Conservation (phyloP, 768 basidiomycete genomes). For the Sarcomyxa edulis region DNA sequence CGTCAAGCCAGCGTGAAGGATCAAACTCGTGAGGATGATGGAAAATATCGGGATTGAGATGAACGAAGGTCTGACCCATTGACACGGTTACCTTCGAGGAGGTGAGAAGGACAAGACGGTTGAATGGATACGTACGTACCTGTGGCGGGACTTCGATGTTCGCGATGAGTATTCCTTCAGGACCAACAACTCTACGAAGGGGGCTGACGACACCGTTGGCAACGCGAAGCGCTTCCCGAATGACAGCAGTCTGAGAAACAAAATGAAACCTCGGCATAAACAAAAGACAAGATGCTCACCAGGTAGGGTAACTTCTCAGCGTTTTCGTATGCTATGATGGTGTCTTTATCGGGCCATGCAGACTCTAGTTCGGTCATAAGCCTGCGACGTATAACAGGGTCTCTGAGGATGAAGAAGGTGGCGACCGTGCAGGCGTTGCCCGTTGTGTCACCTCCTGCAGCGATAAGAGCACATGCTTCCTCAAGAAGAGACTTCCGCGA, state of each 20-base stretch:
- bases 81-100: constrained; percentile 32
- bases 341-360: constrained; percentile 27
- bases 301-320: constrained; percentile 32
- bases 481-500: constrained; percentile 14
- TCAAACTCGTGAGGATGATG: constrained; percentile 31
- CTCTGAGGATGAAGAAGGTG: constrained; percentile 18
- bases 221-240: constrained; percentile 41
- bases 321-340: constrained; percentile 17
- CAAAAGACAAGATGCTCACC: constrained; percentile 21
- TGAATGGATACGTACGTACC: constrained; percentile 30
- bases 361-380: constrained; percentile 21
- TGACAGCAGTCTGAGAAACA: constrained; percentile 33
- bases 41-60: constrained; percentile 33
- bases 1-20: constrained; percentile 37
- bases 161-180: constrained; percentile 24
- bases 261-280: too few species aligned
- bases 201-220: constrained; percentile 31
- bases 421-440: constrained; percentile 20
- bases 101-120: not conserved
- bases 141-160: constrained; percentile 30
- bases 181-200: constrained; percentile 33
- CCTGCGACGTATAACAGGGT: constrained; percentile 10
- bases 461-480: constrained; percentile 17
- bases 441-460: constrained; percentile 29
- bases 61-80: constrained; percentile 32